Conservation (phyloP, 2,329 filamentous ascomycete genomes). For the Aaosphaeria arxii region DNA sequence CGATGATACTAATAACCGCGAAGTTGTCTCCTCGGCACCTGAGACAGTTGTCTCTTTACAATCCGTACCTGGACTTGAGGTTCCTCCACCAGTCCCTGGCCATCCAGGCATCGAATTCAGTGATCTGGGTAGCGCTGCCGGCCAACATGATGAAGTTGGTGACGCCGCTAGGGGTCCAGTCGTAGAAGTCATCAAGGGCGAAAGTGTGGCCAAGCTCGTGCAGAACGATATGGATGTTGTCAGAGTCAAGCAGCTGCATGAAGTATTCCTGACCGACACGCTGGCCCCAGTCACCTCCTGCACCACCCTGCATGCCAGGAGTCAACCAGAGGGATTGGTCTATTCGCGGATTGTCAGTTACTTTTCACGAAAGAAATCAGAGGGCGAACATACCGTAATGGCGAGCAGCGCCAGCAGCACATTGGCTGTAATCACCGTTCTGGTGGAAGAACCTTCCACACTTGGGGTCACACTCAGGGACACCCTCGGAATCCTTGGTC, state of each 20-base stretch:
- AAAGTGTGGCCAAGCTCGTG: slow-evolving; percentile 48
- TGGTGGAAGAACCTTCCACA: slow-evolving; percentile 49
- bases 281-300: slow-evolving; percentile 50
- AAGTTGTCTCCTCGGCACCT: too few relatives aligned
- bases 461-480: slow-evolving; percentile 41
- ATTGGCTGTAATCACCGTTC: slow-evolving; percentile 41
- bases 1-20: too few relatives aligned
- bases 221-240: slow-evolving; percentile 46
- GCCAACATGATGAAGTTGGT: slow-evolving; percentile 47
- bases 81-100: slow-evolving; percentile 47
- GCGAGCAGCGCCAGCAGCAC: slow-evolving; percentile 36
- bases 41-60: slow-evolving; percentile 3
- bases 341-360: neutral
- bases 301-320: slow-evolving; percentile 43
- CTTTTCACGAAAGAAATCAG: neutral
- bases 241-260: slow-evolving; percentile 33
- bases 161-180: slow-evolving; percentile 45
- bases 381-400: slow-evolving; percentile 35
- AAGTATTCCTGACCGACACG: slow-evolving; percentile 46
- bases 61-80: slow-evolving; percentile 19
- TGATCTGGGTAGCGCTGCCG: slow-evolving; percentile 42
- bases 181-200: slow-evolving; percentile 44
- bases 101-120: slow-evolving; percentile 53
- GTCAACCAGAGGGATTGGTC: slow-evolving; percentile 50
- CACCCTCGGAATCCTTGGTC: slow-evolving; percentile 37